Percentiles rank a stretch among this genome's conserved stretches.
Evolutionary conservation across 345 rosid species (phyloP).

Genomic region (Xanthoceras sorbifolium): DNA sequence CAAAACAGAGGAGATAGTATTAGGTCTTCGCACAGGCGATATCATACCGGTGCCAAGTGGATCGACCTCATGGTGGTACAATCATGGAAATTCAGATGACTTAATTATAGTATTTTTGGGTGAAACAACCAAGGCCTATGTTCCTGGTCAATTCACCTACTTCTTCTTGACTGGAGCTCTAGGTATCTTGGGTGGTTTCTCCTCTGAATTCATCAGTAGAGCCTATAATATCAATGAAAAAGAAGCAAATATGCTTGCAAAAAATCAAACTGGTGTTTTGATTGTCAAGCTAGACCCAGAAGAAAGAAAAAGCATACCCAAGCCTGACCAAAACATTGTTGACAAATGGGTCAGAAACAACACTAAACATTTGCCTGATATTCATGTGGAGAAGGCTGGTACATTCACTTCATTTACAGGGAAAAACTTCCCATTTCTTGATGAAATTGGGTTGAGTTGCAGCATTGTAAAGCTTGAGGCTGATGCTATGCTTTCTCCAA

Average conservation of each 20-base stretch:
- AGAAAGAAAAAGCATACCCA: constrained; percentile 5
- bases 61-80: constrained; percentile 43
- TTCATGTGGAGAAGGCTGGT: constrained; percentile 24
- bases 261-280: constrained; percentile 19
- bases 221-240: constrained; percentile 16
- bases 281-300: constrained; percentile 28
- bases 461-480: constrained; percentile 16
- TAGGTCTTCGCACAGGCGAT: constrained; percentile 33
- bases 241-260: constrained; percentile 20
- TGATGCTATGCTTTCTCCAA: constrained; percentile 32
- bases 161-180: constrained; percentile 27
- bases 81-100: constrained; percentile 24
- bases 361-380: constrained; percentile 5
- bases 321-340: background rate
- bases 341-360: constrained; percentile 16
- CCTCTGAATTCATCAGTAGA: constrained; percentile 19
- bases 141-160: constrained; percentile 36
- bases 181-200: constrained; percentile 32
- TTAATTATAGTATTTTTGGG: constrained; percentile 29
- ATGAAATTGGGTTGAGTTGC: constrained; percentile 27
- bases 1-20: constrained; percentile 9
- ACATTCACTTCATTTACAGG: constrained; percentile 8
- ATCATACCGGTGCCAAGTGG: constrained; percentile 27
- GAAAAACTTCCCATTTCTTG: constrained; percentile 20
- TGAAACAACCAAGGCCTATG: constrained; percentile 26